phyloP scores from a whole-genome alignment of 768 basidiomycete genomes.

The Nevesoporus exiguus region DNA sequence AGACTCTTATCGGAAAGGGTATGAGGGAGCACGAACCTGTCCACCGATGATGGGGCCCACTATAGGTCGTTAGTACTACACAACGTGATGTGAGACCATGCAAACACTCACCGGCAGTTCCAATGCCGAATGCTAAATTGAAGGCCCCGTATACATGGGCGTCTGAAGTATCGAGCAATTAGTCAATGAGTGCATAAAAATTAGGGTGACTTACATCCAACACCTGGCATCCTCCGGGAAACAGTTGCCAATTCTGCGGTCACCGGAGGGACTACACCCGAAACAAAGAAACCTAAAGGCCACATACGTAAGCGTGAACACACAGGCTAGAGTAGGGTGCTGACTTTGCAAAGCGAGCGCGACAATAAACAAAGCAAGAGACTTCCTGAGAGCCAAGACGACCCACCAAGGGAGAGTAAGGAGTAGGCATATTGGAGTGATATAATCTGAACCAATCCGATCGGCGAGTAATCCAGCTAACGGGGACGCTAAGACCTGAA shows the following conservation, averaged over 20 bases:
- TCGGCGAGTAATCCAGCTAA: constrained; percentile 60
- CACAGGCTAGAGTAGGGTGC: constrained; percentile 9
- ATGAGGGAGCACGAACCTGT: constrained; percentile 41
- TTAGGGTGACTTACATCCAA: constrained; percentile 55
- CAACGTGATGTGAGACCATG: background rate
- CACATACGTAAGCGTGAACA: background rate
- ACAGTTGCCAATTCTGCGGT: constrained; percentile 66
- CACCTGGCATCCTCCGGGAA: constrained; percentile 51
- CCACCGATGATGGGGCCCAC: constrained; percentile 72
- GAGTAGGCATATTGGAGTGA: constrained; percentile 45
- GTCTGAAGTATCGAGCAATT: constrained; percentile 38
- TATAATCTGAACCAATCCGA: constrained; percentile 52
- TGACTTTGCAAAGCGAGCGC: constrained; percentile 54
- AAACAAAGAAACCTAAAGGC: constrained; percentile 54
- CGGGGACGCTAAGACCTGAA: constrained; percentile 44
- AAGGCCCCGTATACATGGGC: constrained; percentile 74
- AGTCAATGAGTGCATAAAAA: background rate
- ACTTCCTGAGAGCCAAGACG: constrained; percentile 53
- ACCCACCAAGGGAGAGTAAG: constrained; percentile 64
- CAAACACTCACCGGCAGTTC: constrained; percentile 48
- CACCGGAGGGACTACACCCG: constrained; percentile 57
- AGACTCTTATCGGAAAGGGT: background rate
- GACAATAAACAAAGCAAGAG: constrained; percentile 36
- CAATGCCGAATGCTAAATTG: constrained; percentile 67
- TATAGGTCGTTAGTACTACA: constrained; percentile 24